Base-by-base conservation (phyloP, 352 stramenopile species). In the Globisporangium irregulare region DNA sequence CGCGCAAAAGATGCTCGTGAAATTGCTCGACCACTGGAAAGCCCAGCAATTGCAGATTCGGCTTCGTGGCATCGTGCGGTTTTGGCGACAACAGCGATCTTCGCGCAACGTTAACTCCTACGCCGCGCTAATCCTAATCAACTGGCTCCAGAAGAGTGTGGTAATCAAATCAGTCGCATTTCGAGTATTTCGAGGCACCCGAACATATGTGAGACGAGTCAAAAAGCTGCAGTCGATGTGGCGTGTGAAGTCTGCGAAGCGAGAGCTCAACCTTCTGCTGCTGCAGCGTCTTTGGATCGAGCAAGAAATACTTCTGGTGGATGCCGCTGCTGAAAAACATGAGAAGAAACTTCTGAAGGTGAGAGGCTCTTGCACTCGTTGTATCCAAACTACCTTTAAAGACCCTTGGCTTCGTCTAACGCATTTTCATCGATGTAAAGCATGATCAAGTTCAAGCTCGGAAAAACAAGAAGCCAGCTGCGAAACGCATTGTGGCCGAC, bases 111-210 rank as follows among this genome's bases (percentile, higher is more conserved):
- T 36, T 4, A 84, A 86, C 57, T 69, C 64, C 0, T 54, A 75
- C 6, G 73, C 78, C 51, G 79, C 74, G 1, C 25, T 69, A n/a
- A 48, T 91, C 50, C 58, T 91, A 2, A 78, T 89, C 24, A 70
- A 85, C 34, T 91, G 82, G 82, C 71, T 91, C 15, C 79, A 87
- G 63, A 89, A 87, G 66, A 87, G 77, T 60, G 79, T 91, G 1
- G 70, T 73, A 27, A 76, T 91, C 4, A 84, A 80, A 59, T 81
- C 70, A 55, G 75, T 89, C 5, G 68, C 75, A 22, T 86, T 89
- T 53, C 80, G 80, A 15, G 75, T 88, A 2, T 89, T 91, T 59
- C 76, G 70, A 53, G 82, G 77, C 12, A 72, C 87, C 12, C 77
- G 82, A 2, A 77, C 80, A 3, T 91, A 79, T 38, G 58, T 91